Percentiles rank a stretch among this genome's conserved stretches.
These are phyloP conservation scores for Cicer arietinum DNA, from an alignment of 306 rosid genomes.

Conservation along the genomic window DNA sequence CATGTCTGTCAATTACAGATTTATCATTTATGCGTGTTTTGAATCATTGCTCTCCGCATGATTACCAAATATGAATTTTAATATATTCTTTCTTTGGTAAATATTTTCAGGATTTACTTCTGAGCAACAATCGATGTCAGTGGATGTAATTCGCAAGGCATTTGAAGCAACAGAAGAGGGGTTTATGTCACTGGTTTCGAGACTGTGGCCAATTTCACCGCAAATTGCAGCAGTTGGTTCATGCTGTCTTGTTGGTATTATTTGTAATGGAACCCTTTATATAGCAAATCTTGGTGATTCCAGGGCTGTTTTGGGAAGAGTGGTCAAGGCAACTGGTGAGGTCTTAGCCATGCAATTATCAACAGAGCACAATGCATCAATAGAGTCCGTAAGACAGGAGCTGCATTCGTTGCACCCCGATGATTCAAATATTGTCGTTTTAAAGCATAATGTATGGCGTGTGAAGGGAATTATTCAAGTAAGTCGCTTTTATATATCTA, in stretches of 20 bases:
- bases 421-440: conserved; percentile 77
- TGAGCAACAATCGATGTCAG: conserved; percentile 82
- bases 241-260: conserved; percentile 86
- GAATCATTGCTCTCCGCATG: conserved; percentile 1
- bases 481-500: conserved; percentile 17
- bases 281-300: conserved; percentile 90
- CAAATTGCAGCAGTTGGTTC: conserved; percentile 97
- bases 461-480: conserved; percentile 93
- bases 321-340: conserved; percentile 77
- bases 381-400: conserved; percentile 84
- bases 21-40: conserved; percentile 34
- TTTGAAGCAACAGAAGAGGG: conserved; percentile 93
- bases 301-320: conserved; percentile 90
- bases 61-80: not conserved
- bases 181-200: conserved; percentile 70
- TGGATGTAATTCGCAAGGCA: conserved; percentile 85
- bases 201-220: conserved; percentile 69
- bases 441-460: conserved; percentile 94
- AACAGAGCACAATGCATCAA: conserved; percentile 75
- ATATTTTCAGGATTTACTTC: conserved; percentile 67
- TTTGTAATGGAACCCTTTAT: conserved; percentile 73
- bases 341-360: conserved; percentile 78
- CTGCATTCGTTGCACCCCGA: conserved; percentile 86
- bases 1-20: conserved; percentile 7
- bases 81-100: conserved; percentile 19